Conservation (phyloP, 2,329 filamentous ascomycete genomes). For the Immersiporthe knoxdaviesiana region DNA sequence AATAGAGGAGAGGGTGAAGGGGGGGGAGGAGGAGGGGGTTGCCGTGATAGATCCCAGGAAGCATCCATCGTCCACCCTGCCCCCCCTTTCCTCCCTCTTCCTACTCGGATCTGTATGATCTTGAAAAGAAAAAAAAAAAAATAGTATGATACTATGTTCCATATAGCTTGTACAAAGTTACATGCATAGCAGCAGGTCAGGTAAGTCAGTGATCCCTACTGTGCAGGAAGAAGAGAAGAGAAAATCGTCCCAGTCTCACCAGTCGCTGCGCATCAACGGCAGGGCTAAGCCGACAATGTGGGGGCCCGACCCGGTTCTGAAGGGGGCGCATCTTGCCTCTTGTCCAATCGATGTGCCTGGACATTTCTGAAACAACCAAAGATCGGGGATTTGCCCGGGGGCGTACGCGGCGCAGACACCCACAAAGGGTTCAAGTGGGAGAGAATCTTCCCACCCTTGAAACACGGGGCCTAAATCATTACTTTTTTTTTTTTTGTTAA, state of each 20-base stretch:
- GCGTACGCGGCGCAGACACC: constrained; percentile 7
- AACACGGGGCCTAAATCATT: constrained; percentile 5
- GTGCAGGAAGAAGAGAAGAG: neutral
- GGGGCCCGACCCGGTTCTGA: neutral
- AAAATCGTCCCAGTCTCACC: neutral
- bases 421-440: neutral
- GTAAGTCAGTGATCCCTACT: neutral
- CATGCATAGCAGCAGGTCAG: neutral
- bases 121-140: no score
- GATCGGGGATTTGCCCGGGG: neutral
- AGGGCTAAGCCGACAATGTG: constrained; percentile 4
- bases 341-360: neutral
- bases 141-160: neutral
- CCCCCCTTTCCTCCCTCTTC: neutral
- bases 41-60: neutral
- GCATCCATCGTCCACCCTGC: neutral
- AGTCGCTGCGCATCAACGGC: constrained; percentile 4
- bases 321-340: neutral
- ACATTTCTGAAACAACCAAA: constrained; percentile 16
- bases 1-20: no score
- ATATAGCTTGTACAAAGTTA: no score
- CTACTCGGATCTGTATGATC: neutral
- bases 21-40: neutral
- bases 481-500: neutral
- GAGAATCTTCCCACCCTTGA: constrained; percentile 16